Base-by-base conservation (phyloP, 371 early-diverging fungal species). In the Mucor circinelloides region DNA sequence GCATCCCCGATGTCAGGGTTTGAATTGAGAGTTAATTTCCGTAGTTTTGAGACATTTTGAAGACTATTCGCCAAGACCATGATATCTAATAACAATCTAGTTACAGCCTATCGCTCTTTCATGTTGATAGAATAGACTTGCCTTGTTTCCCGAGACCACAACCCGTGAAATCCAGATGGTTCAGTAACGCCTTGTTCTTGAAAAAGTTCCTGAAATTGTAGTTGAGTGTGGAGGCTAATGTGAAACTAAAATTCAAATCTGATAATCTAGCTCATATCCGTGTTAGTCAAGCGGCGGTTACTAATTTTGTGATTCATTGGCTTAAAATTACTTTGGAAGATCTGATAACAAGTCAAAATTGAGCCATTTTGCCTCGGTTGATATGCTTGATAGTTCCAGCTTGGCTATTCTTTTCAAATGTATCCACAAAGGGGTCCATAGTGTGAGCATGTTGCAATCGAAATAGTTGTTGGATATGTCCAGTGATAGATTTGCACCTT, bases 401-500 rank as follows among this genome's bases (percentile, higher is more conserved):
- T 28, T 31, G 1, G 63, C 50, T 30, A 68, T 42, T 12, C 68
- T 32, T 21, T 50, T 42, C 1, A 68, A 0, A 5, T 46, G 15
- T 7, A 17, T 25, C 55, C 61, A 58, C 30, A 66, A 15, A 3
- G 17, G 30, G 7, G 71, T 71, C 73, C 70, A 70, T 21, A 66
- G 30, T 4, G 57, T 55, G 5, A 68, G 28, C 71, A 69, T 71
- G 23, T 73, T 61, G 10, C 30, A 13, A 31, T 67, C 46, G 57
- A 75, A 75, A 15, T 68, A 60, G 32, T 72, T 77, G 19, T 50
- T 60, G 1, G 66, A 60, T 9, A 77, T 44, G 50, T 77, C 58
- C 1, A 77, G 34, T 12, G 21, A 30, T 17, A 62, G 15, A 50
- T 46, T 36, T 10, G 50, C 48, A 0, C 30, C 44, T 19, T 25